phyloP scores from a whole-genome alignment of 2,329 filamentous ascomycete species.

The Colletotrichum cuscutae region DNA sequence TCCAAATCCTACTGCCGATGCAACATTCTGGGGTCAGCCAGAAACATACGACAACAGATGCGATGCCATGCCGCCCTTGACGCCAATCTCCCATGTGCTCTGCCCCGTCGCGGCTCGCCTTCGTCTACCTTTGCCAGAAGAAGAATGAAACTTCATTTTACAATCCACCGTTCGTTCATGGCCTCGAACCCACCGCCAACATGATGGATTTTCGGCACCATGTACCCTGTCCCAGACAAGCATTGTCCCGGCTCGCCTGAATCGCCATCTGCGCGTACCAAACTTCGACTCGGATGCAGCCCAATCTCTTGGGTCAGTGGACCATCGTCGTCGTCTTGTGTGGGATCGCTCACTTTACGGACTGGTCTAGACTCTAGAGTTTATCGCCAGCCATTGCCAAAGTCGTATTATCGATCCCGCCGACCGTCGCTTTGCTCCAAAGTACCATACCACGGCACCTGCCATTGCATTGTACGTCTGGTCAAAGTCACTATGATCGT shows the following conservation, averaged over 20 bases:
- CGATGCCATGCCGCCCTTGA: neutral
- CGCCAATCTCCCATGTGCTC: neutral
- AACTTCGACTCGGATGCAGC: neutral
- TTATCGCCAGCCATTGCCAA: neutral
- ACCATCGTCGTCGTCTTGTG: neutral
- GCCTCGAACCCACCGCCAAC: neutral
- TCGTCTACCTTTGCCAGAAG: neutral
- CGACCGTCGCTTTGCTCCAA: neutral
- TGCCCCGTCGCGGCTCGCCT: neutral
- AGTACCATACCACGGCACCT: slow-evolving; percentile 8
- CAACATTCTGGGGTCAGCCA: neutral
- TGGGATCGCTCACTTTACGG: neutral
- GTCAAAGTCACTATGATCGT: slow-evolving; percentile 13
- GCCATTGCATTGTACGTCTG: neutral
- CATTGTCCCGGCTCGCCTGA: neutral
- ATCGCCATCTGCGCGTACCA: neutral
- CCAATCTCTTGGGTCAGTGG: neutral
- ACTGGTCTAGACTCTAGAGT: neutral
- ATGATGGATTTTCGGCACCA: neutral
- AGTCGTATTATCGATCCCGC: neutral
- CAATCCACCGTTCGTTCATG: neutral
- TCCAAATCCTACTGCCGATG: neutral
- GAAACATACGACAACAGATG: neutral
- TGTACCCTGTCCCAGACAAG: neutral
- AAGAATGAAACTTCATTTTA: neutral